Evolutionary conservation across 805 yeast genomes (phyloP).

Genomic region (Danielia oregonensis): DNA sequence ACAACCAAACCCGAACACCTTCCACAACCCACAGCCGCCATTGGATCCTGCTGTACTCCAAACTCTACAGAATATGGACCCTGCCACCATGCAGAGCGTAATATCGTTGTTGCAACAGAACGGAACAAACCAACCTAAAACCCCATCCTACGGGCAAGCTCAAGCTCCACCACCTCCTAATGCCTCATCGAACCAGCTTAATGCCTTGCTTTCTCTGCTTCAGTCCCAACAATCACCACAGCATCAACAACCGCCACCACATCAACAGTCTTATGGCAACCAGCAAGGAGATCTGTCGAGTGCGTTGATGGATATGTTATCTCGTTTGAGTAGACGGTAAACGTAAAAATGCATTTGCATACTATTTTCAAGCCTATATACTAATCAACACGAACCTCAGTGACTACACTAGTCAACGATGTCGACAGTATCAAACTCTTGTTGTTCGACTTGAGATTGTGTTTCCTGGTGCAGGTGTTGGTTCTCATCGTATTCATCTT

Average conservation of each 20-base stretch:
- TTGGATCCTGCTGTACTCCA: slow-evolving; percentile 13
- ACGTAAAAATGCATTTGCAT: slow-evolving; percentile 1
- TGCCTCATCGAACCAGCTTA: slow-evolving; percentile 6
- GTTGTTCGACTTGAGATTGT: background rate
- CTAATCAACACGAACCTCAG: background rate
- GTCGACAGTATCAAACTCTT: background rate
- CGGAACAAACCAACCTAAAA: slow-evolving; percentile 6
- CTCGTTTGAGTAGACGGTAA: slow-evolving; percentile 31
- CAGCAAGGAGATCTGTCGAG: slow-evolving; percentile 11
- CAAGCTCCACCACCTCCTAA: background rate
- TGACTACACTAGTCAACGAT: background rate
- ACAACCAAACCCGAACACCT: background rate
- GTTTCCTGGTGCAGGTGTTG: slow-evolving; percentile 1
- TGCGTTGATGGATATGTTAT: slow-evolving; percentile 35
- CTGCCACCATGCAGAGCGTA: slow-evolving; percentile 31
- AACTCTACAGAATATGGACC: slow-evolving; percentile 25
- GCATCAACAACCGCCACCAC: slow-evolving; percentile 3
- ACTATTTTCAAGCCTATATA: background rate
- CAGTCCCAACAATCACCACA: slow-evolving; percentile 5
- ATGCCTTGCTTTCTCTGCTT: slow-evolving; percentile 10
- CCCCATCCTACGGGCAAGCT: background rate
- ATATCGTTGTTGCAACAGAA: slow-evolving; percentile 23
- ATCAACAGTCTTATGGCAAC: slow-evolving; percentile 6
- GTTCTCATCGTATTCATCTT: slow-evolving; percentile 43
- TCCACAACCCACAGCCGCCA: slow-evolving; percentile 1